These are phyloP conservation scores for Takakia lepidozioides DNA, from an alignment of 225 moss, liverwort and hornwort species.

Conservation along the genomic window DNA sequence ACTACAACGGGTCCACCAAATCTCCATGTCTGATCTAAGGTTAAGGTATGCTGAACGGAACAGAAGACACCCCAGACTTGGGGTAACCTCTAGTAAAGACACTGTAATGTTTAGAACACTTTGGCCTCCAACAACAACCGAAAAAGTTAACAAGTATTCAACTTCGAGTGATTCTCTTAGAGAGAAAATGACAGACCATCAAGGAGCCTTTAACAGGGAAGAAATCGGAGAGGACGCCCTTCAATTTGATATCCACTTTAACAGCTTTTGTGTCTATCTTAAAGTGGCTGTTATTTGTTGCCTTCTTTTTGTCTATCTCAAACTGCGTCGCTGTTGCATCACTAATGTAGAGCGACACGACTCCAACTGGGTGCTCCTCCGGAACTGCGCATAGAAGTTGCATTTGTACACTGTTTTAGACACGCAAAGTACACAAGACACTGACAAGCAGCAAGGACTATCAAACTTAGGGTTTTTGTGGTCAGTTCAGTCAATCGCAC, in stretches of 20 bases:
- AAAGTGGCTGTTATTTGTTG: conserved; percentile 19
- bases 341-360: conserved; percentile 24
- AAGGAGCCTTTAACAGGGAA: conserved; percentile 44
- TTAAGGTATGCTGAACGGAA: too few species aligned
- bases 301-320: conserved; percentile 22
- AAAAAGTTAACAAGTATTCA: conserved; percentile 7
- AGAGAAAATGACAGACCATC: conserved; percentile 32
- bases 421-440: not conserved
- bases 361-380: conserved; percentile 28
- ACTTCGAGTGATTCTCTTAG: too few species aligned
- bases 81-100: not conserved
- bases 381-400: conserved; percentile 4
- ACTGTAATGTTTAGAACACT: too few species aligned
- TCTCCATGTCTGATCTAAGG: too few species aligned
- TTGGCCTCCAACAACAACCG: too few species aligned
- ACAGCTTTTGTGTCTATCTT: conserved; percentile 18
- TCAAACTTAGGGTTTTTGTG: not conserved
- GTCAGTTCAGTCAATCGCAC: not conserved
- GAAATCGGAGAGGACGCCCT: conserved; percentile 61
- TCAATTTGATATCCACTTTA: conserved; percentile 47
- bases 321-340: conserved; percentile 31
- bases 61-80: too few species aligned
- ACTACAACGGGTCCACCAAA: too few species aligned
- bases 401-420: not conserved
- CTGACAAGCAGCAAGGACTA: not conserved